phyloP scores from a whole-genome alignment of 2,329 filamentous ascomycete genomes.

The Ceratocystis albifundus region DNA sequence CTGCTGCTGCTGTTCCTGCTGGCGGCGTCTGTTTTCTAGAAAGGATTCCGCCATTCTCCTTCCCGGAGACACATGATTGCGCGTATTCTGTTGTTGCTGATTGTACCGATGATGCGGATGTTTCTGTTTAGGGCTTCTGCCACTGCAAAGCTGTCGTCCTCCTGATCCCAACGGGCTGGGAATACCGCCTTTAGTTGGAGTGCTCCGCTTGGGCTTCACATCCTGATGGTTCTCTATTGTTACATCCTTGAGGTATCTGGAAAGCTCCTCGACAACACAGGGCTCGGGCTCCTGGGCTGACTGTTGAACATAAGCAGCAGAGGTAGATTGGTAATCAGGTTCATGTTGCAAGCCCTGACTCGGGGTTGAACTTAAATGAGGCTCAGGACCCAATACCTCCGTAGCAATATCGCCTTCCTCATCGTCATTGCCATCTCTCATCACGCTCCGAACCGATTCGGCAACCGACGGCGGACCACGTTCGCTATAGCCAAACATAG shows the following conservation, averaged over 20 bases:
- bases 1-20: neutral
- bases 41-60: constrained; percentile 21
- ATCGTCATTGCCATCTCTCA: constrained; percentile 1
- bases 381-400: neutral
- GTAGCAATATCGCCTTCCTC: neutral
- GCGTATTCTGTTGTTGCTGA: neutral
- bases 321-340: neutral
- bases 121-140: neutral
- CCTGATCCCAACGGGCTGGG: neutral
- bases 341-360: neutral
- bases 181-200: neutral
- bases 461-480: constrained; percentile 12
- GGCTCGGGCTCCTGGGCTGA: neutral
- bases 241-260: constrained; percentile 11
- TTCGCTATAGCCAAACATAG: neutral
- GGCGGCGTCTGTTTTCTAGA: constrained; percentile 19
- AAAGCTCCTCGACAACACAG: constrained; percentile 5
- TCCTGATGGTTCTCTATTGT: constrained; percentile 16
- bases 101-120: neutral
- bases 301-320: neutral
- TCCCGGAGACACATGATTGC: constrained; percentile 19
- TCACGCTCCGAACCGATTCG: constrained; percentile 11
- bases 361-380: neutral
- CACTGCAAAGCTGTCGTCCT: constrained; percentile 2
- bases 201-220: constrained; percentile 5